Evolutionary conservation across 768 basidiomycete genomes (phyloP).

Genomic region (Coprinopsis marcescibilis): DNA sequence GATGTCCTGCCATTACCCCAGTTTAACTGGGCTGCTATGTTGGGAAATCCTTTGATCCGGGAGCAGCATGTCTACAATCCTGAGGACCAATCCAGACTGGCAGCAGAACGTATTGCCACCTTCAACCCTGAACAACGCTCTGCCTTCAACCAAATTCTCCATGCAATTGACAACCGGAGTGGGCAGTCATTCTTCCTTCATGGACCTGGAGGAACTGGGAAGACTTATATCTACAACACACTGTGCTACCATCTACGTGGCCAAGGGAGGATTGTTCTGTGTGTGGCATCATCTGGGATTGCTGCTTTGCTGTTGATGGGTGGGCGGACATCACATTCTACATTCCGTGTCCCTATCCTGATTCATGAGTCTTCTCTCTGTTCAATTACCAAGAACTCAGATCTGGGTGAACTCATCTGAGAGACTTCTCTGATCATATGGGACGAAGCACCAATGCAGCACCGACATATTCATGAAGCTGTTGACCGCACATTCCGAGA

Average conservation of each 20-base stretch:
- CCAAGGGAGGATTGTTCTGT: conserved; percentile 32
- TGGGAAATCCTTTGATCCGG: too few species aligned
- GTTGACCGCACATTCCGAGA: conserved; percentile 27
- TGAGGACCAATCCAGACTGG: too few species aligned
- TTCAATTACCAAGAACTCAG: too few species aligned
- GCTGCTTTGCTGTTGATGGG: conserved; percentile 37
- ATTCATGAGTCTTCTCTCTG: too few species aligned
- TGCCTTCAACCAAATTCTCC: conserved; percentile 23
- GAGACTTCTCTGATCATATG: conserved; percentile 27
- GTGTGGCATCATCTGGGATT: conserved; percentile 48
- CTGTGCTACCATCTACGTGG: conserved; percentile 23
- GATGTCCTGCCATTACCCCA: too few species aligned
- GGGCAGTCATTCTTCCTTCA: conserved; percentile 32
- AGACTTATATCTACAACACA: conserved; percentile 37
- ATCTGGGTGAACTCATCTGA: conserved; percentile 32
- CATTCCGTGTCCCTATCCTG: conserved; percentile 47
- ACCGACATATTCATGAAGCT: conserved; percentile 26
- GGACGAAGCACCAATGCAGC: conserved; percentile 40
- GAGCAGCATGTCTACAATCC: too few species aligned
- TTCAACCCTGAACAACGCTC: conserved; percentile 23
- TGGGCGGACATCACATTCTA: conserved; percentile 44
- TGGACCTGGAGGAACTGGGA: conserved; percentile 39
- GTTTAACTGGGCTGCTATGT: too few species aligned
- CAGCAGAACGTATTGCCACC: too few species aligned
- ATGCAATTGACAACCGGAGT: conserved; percentile 15